Conservation (phyloP, 192 early-diverging fungal species). For the Neocallimastix lanati region DNA sequence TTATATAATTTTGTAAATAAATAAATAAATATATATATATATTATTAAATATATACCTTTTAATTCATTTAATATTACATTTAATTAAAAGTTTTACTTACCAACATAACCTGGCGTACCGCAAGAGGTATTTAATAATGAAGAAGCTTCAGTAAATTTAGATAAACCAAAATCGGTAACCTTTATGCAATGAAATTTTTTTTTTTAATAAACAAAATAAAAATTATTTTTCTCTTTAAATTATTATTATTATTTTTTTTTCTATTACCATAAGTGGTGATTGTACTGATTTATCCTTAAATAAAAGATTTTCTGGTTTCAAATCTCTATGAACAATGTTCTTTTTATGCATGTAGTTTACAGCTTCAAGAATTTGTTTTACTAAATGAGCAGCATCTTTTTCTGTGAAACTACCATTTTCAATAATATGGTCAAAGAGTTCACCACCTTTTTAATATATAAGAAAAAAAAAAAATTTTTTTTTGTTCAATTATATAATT, state of each 20-base stretch:
- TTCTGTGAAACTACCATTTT: constrained; percentile 26
- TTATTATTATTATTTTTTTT: too few relatives aligned
- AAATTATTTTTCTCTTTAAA: too few relatives aligned
- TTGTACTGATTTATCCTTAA: neutral
- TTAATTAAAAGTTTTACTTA: neutral
- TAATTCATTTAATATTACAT: too few relatives aligned
- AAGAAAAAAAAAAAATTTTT: too few relatives aligned
- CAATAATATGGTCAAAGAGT: constrained; percentile 30
- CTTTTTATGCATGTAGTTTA: constrained; percentile 23
- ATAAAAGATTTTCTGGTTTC: constrained; percentile 37
- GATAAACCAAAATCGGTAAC: neutral
- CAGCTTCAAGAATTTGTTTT: constrained; percentile 17
- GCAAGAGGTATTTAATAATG: neutral
- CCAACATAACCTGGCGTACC: neutral
- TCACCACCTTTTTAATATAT: constrained; percentile 31
- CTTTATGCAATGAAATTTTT: too few relatives aligned
- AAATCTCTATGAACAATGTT: constrained; percentile 27
- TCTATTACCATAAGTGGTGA: neutral
- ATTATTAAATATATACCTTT: too few relatives aligned
- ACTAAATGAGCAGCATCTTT: constrained; percentile 23
- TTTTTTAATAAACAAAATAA: too few relatives aligned
- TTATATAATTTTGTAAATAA: too few relatives aligned
- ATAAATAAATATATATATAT: too few relatives aligned
- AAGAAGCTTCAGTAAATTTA: neutral
- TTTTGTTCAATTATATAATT: too few relatives aligned